Evolutionary conservation across 2,329 filamentous ascomycete genomes (phyloP).

Genomic region (Colletotrichum lini): DNA sequence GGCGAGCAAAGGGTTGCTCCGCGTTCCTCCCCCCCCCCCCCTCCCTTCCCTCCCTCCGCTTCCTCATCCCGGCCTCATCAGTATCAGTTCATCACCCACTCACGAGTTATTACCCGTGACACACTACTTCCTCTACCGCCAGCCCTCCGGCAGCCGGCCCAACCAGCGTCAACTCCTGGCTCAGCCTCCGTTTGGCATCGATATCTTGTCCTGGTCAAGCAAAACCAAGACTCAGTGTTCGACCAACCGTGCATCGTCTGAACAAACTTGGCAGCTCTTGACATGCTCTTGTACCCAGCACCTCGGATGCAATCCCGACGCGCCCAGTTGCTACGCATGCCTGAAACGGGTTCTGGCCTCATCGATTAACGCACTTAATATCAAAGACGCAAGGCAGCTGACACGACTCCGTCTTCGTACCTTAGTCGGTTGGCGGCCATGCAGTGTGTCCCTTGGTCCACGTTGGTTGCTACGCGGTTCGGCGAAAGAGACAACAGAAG

Average conservation of each 20-base stretch:
- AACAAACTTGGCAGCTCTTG: neutral
- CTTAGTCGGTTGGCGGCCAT: slow-evolving; percentile 1
- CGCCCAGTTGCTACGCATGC: slow-evolving; percentile 23
- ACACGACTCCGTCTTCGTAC: slow-evolving; percentile 5
- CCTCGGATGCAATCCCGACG: slow-evolving; percentile 2
- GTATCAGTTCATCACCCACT: neutral
- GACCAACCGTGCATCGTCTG: too few relatives aligned
- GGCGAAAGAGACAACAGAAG: slow-evolving; percentile 19
- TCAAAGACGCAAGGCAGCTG: slow-evolving; percentile 13
- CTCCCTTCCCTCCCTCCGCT: neutral
- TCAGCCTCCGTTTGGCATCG: neutral
- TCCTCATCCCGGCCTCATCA: neutral
- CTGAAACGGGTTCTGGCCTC: slow-evolving; percentile 37
- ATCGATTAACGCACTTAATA: slow-evolving; percentile 15
- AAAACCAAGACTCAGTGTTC: neutral
- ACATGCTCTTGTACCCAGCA: slow-evolving; percentile 6
- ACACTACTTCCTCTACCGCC: too few relatives aligned
- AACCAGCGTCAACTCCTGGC: neutral
- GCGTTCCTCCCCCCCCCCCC: slow-evolving; percentile 3
- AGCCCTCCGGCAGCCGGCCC: neutral
- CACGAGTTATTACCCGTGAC: slow-evolving; percentile 16
- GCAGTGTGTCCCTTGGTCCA: too few relatives aligned
- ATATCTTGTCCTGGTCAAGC: slow-evolving; percentile 1
- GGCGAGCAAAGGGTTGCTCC: slow-evolving; percentile 13
- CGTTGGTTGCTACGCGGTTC: neutral